Evolutionary conservation across 1,284 basidiomycete genomes (phyloP).

Genomic region (Wolfiporia cocos): DNA sequence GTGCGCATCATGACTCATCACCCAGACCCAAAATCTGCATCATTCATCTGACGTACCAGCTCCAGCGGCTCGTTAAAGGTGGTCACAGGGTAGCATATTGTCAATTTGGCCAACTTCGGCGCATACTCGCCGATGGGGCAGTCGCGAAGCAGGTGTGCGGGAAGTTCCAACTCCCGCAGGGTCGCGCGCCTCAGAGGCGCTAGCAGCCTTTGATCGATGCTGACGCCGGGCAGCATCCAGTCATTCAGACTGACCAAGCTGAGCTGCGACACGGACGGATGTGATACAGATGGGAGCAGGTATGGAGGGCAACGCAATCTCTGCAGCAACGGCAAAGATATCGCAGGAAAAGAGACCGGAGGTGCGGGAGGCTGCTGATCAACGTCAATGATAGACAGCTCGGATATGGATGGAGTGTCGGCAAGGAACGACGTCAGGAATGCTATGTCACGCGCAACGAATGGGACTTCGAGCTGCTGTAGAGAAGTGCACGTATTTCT

Average conservation of each 20-base stretch:
- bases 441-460: constrained; percentile 1
- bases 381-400: constrained; percentile 4
- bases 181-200: background rate
- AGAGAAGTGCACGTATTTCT: background rate
- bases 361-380: background rate
- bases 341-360: background rate
- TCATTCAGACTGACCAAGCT: constrained; percentile 7
- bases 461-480: constrained; percentile 3
- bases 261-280: constrained; percentile 1
- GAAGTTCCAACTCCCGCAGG: constrained; percentile 7
- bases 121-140: constrained; percentile 1
- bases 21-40: background rate
- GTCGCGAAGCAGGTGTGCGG: constrained; percentile 2
- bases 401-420: constrained; percentile 4
- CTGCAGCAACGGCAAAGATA: constrained; percentile 6
- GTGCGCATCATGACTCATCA: background rate
- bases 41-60: constrained; percentile 1
- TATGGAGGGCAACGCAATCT: constrained; percentile 6
- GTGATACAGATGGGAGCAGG: constrained; percentile 2
- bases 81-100: constrained; percentile 5
- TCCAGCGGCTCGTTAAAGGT: constrained; percentile 4
- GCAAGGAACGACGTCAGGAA: constrained; percentile 7
- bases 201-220: background rate
- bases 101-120: constrained; percentile 2
- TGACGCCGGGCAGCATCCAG: constrained; percentile 4